A percentile compares a stretch with the other conserved stretches of the same genome.
phyloP scores from a whole-genome alignment of 1,284 basidiomycete species.

The Microbotryum violaceum region DNA sequence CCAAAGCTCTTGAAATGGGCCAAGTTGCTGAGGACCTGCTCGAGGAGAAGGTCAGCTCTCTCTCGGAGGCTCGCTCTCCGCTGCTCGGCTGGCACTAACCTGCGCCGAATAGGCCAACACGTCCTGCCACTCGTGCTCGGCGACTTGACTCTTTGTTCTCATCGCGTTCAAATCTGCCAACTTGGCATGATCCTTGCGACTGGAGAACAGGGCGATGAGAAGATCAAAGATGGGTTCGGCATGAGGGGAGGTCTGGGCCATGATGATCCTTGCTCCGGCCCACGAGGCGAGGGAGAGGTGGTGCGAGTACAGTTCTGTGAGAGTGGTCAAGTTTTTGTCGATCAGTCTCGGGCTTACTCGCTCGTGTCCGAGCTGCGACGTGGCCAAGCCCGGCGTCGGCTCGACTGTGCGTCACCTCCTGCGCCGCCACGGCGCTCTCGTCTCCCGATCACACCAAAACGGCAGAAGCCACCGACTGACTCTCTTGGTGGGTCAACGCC shows the following conservation, averaged over 20 bases:
- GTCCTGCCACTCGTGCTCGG: slow-evolving; percentile 56
- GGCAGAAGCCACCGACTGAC: slow-evolving; percentile 10
- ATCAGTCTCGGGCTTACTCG: no score
- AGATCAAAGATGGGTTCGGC: slow-evolving; percentile 29
- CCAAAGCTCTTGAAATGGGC: slow-evolving; percentile 51
- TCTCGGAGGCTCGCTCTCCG: slow-evolving; percentile 5
- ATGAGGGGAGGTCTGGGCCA: slow-evolving; percentile 61
- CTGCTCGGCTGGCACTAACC: slow-evolving; percentile 43
- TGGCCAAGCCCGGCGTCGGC: no score
- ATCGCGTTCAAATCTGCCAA: slow-evolving; percentile 54
- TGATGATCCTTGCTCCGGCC: slow-evolving; percentile 72
- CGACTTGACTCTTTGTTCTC: slow-evolving; percentile 48
- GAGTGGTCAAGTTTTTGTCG: no score
- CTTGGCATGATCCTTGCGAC: background rate
- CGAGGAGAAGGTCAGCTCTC: background rate
- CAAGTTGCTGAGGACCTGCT: slow-evolving; percentile 59
- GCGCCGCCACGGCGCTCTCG: no score
- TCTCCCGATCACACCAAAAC: background rate
- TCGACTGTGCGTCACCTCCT: background rate
- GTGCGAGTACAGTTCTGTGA: slow-evolving; percentile 25
- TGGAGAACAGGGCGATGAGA: slow-evolving; percentile 23
- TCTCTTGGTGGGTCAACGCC: slow-evolving; percentile 23
- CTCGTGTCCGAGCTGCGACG: background rate
- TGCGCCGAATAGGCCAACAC: slow-evolving; percentile 64
- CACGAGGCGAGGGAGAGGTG: slow-evolving; percentile 43